A percentile compares a stretch with the other conserved stretches of the same genome.
Evolutionary conservation across 257 asterid genomes (phyloP).

Genomic region (Solanum corneliomulleri): DNA sequence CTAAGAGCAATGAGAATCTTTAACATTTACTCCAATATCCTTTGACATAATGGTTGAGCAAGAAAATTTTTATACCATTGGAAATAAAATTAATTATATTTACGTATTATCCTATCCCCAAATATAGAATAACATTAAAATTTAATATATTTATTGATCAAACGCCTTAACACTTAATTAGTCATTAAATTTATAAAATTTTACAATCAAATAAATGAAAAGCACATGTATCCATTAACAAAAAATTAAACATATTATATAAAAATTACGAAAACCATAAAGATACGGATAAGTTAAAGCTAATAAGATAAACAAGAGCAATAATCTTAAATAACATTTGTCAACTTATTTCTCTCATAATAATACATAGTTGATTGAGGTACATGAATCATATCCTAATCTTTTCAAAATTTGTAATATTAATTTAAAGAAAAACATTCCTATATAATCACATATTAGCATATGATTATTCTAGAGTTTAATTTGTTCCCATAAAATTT

Average conservation of each 20-base stretch:
- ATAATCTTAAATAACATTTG: not conserved
- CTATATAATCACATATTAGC: not conserved
- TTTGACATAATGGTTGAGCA: not conserved
- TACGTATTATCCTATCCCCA: not conserved
- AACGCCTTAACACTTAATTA: not conserved
- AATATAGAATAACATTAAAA: not conserved
- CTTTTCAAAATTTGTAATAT: not conserved
- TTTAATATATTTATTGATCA: not conserved
- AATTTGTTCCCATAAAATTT: not conserved
- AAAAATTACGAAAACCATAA: not conserved
- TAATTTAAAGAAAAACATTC: not conserved
- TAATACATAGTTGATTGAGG: not conserved
- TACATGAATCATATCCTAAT: not conserved
- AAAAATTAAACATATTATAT: not conserved
- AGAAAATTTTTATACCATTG: not conserved
- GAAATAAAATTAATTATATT: not conserved
- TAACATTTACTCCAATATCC: not conserved
- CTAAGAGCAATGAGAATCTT: not conserved
- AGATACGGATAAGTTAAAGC: not conserved
- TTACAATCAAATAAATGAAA: not conserved
- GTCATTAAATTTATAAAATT: not conserved
- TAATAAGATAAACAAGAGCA: not conserved
- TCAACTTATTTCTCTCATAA: not conserved
- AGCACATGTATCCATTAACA: not conserved
- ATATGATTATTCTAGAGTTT: too few relatives aligned